phyloP scores from a whole-genome alignment of 2,329 filamentous ascomycete genomes.

The Pseudogymnoascus sp. region DNA sequence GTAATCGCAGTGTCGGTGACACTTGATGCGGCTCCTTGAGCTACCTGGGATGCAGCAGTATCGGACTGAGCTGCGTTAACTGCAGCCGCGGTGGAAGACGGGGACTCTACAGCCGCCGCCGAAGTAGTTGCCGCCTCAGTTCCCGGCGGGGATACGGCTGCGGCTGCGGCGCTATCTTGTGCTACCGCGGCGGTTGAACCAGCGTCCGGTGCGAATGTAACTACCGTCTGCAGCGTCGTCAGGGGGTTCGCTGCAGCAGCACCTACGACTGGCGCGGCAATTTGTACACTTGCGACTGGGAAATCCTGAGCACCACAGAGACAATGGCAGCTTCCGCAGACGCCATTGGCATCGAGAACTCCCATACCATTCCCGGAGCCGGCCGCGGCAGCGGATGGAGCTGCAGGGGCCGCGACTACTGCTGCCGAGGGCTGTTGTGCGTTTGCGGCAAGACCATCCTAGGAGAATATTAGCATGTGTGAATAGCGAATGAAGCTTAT shows the following conservation, averaged over 20 bases:
- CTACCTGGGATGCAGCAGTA: neutral
- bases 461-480: neutral
- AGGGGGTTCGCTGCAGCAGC: neutral
- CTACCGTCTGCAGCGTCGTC: slow-evolving; percentile 11
- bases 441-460: neutral
- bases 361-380: neutral
- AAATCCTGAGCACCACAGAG: neutral
- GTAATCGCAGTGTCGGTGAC: neutral
- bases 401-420: neutral
- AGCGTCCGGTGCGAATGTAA: neutral
- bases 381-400: neutral
- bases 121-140: neutral
- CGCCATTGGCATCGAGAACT: neutral
- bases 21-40: neutral
- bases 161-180: neutral
- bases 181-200: slow-evolving; percentile 7
- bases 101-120: neutral
- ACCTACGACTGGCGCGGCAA: neutral
- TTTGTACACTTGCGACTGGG: neutral
- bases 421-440: neutral
- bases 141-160: neutral
- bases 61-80: neutral
- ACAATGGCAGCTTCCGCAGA: neutral
- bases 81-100: neutral
- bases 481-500: neutral